Base-by-base conservation (phyloP, 2,329 filamentous ascomycete genomes). In the Fusarium longipes region DNA sequence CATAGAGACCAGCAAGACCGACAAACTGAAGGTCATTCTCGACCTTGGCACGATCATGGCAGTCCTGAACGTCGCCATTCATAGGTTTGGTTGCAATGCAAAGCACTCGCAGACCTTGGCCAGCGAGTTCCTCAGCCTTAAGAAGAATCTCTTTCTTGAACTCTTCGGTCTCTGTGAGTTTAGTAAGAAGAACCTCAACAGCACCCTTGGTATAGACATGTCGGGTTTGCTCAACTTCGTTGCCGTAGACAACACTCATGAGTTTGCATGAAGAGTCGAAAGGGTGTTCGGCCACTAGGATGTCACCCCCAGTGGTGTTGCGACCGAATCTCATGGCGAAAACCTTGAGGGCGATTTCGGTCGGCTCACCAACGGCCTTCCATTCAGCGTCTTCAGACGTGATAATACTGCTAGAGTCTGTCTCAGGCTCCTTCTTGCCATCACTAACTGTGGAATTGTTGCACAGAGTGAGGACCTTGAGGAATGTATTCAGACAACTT, bases 241-340 rank as follows among this genome's bases (percentile, higher is more conserved):
- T 76, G 9, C 76, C 76, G 40, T 90, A 91, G 27, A 92, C 84
- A 47, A 92, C 89, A 35, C 88, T 90, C 90, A 93, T 93, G 59
- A 89, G 85, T 80, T 93, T 93, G 77, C 90, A 86, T 35, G 87
- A 86, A 1, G 89, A 92, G 74, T 93, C 90, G 72, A 93, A 93
- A 3, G 90, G 89, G 53, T 89, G 89, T 71, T 93, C 91, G 2
- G 87, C 84, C 11, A 91, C 71, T 42, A 89, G 78, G 36, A 78
- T 76, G 56, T 83, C 82, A 24, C 75, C 70, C n/a, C 77, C 77
- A 22, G 76, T 74, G 73, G 84, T 84, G 50, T 80, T 82, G 60
- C 83, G 82, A 29, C 84, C 82, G 69, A 92, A 92, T 18, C 90
- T 87, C 79, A 89, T 88, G 44, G 90, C 89, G 63, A 93, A 89